Conservation (phyloP, 306 rosid genomes). For the Castanospermum australe region DNA sequence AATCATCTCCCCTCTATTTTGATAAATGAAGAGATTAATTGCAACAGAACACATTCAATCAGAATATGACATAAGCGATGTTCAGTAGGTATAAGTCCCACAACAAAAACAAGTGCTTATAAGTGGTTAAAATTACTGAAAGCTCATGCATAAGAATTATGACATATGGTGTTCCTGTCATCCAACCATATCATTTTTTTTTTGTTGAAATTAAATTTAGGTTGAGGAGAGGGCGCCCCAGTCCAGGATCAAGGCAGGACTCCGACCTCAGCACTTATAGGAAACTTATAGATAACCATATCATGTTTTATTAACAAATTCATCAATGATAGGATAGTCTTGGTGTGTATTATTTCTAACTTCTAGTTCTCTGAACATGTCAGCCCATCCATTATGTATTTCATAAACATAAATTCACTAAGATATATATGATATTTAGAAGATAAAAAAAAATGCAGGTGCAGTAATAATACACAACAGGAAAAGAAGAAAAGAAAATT, state of each 20-base stretch:
- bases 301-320: background rate
- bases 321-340: background rate
- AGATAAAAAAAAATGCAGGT: background rate
- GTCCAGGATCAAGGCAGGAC: no score
- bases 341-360: background rate
- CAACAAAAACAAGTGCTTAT: background rate
- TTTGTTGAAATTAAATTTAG: no score
- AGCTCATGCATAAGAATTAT: background rate
- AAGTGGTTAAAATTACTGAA: conserved; percentile 1
- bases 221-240: no score
- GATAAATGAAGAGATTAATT: background rate
- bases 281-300: no score
- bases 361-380: background rate
- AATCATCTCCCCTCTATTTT: background rate
- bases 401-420: conserved; percentile 11
- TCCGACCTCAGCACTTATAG: no score
- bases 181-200: background rate
- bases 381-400: conserved; percentile 6
- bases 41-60: background rate
- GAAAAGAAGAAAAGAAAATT: background rate
- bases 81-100: background rate
- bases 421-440: background rate
- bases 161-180: background rate
- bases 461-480: background rate
- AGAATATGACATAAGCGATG: background rate